Conservation (phyloP, 1,284 basidiomycete genomes). For the Apiotrichum sp. region DNA sequence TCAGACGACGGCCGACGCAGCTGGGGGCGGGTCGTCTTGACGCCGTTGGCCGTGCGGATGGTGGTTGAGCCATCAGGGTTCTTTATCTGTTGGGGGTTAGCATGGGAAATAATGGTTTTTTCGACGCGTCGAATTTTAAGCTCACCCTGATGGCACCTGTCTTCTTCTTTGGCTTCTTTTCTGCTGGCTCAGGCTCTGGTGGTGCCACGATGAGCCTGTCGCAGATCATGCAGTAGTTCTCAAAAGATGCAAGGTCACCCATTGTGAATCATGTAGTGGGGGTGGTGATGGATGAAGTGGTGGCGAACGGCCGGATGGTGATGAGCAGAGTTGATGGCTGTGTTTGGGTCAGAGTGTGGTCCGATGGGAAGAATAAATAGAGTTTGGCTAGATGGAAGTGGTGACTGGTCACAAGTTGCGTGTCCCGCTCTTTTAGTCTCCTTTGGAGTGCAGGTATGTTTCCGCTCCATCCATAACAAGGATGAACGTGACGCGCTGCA, state of each 20-base stretch:
- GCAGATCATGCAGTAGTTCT: conserved; percentile 42
- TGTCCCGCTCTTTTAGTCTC: too few species aligned
- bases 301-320: neutral
- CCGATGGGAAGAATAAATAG: too few species aligned
- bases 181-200: conserved; percentile 9
- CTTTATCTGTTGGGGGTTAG: conserved; percentile 23
- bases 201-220: conserved; percentile 31
- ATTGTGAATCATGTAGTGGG: conserved; percentile 3
- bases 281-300: neutral
- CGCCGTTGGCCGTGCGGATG: conserved; percentile 37
- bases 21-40: conserved; percentile 32
- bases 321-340: neutral
- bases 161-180: conserved; percentile 25
- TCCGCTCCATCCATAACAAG: too few species aligned
- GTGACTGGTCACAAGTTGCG: too few species aligned
- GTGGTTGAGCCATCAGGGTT: conserved; percentile 43
- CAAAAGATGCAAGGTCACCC: conserved; percentile 23
- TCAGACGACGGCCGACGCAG: conserved; percentile 18
- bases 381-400: too few species aligned
- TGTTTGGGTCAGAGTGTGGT: too few species aligned
- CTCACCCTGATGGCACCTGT: conserved; percentile 41
- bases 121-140: conserved; percentile 5
- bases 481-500: too few species aligned
- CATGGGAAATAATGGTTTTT: neutral
- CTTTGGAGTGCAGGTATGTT: too few species aligned